Conservation (phyloP, 352 stramenopile genomes). For the Halophytophthora batemanensis region DNA sequence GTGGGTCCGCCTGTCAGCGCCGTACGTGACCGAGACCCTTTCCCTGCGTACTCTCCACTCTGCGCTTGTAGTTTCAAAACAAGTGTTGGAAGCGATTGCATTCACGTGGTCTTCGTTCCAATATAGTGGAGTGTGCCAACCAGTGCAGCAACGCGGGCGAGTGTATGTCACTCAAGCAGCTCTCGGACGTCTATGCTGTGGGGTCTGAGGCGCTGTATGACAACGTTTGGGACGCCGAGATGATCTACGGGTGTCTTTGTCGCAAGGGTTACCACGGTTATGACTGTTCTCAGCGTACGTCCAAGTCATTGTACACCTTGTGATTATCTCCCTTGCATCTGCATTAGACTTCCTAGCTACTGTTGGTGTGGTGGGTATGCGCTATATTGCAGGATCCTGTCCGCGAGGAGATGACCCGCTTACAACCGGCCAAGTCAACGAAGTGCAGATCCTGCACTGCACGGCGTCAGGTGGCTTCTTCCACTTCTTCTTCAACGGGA, state of each 20-base stretch:
- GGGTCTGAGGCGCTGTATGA: slow-evolving; percentile 54
- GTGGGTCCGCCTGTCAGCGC: slow-evolving; percentile 61
- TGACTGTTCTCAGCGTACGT: slow-evolving; percentile 76
- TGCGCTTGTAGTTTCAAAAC: neutral
- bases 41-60: too few species aligned
- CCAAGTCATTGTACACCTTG: neutral
- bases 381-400: slow-evolving; percentile 48
- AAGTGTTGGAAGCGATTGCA: neutral
- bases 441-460: slow-evolving; percentile 81
- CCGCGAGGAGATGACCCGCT: slow-evolving; percentile 86
- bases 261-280: slow-evolving; percentile 72
- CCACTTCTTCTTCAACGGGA: slow-evolving; percentile 59
- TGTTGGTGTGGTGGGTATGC: neutral
- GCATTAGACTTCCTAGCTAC: neutral
- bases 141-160: slow-evolving; percentile 43
- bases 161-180: slow-evolving; percentile 66
- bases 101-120: neutral
- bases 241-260: slow-evolving; percentile 89
- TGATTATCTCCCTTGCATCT: neutral
- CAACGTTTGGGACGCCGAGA: slow-evolving; percentile 57
- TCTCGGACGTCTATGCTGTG: slow-evolving; percentile 43
- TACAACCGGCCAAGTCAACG: slow-evolving; percentile 80
- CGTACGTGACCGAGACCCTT: slow-evolving; percentile 26
- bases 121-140: slow-evolving; percentile 48
- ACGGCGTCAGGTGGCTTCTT: slow-evolving; percentile 68